phyloP scores from a whole-genome alignment of 1,139 yeast species.

The Saccharomycopsis hybrid region DNA sequence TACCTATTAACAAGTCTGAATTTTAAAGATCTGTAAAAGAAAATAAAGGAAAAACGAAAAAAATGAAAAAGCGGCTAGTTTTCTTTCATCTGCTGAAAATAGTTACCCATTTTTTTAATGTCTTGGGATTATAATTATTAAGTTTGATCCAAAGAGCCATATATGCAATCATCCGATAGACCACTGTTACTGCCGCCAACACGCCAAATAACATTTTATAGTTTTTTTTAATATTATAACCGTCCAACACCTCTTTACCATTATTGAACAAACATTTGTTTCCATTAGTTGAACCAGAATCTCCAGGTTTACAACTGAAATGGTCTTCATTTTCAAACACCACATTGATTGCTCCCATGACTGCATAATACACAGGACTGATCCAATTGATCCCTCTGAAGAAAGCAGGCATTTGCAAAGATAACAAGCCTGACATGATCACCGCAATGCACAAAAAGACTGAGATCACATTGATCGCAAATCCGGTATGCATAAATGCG shows the following conservation, averaged over 20 bases:
- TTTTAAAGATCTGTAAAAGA: no score
- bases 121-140: no score
- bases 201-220: conserved; percentile 33
- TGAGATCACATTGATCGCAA: conserved; percentile 68
- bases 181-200: conserved; percentile 32
- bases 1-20: no score
- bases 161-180: conserved; percentile 36
- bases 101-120: no score
- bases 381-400: conserved; percentile 65
- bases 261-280: conserved; percentile 37
- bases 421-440: conserved; percentile 84
- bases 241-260: conserved; percentile 44
- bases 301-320: conserved; percentile 39
- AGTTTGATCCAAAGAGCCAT: conserved; percentile 30
- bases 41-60: no score
- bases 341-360: conserved; percentile 45
- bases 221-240: conserved; percentile 35
- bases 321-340: conserved; percentile 37
- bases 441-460: conserved; percentile 60
- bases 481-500: conserved; percentile 67
- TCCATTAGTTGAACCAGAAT: conserved; percentile 21
- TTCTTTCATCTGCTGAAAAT: no score
- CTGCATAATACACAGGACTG: conserved; percentile 68
- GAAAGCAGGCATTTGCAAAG: conserved; percentile 64
- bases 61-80: no score